These are phyloP conservation scores for Lipomyces spencermartinsiae DNA, from an alignment of 805 yeast species.

Conservation along the genomic window DNA sequence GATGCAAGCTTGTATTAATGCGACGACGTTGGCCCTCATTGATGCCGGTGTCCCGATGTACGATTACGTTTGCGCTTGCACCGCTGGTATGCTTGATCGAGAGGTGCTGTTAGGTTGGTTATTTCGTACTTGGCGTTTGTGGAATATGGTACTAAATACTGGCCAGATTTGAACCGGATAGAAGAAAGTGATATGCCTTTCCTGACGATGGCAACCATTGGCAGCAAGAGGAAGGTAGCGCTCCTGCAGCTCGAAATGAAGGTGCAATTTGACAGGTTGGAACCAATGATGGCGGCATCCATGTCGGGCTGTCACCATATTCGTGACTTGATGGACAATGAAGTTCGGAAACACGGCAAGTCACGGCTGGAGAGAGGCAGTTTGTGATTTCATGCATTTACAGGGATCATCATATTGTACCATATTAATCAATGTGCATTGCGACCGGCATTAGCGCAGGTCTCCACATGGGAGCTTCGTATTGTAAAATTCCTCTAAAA, in stretches of 20 bases:
- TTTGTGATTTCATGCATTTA: not conserved
- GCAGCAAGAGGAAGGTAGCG: conserved; percentile 79
- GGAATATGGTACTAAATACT: too few species aligned
- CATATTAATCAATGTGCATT: too few species aligned
- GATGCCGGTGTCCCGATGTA: conserved; percentile 96
- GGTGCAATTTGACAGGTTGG: conserved; percentile 81
- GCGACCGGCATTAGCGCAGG: not conserved
- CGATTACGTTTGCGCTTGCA: conserved; percentile 82
- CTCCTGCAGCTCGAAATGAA: conserved; percentile 79
- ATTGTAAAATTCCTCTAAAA: conserved; percentile 23
- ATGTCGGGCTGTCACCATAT: conserved; percentile 85
- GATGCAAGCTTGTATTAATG: conserved; percentile 77
- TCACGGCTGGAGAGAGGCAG: conserved; percentile 51
- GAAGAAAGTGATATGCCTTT: conserved; percentile 86
- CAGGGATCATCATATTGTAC: not conserved
- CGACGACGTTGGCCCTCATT: conserved; percentile 84
- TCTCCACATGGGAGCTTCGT: conserved; percentile 4
- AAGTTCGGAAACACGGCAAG: conserved; percentile 77
- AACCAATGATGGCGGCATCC: conserved; percentile 76
- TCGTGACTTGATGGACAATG: conserved; percentile 83
- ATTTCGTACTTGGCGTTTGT: not conserved
- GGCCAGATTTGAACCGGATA: conserved; percentile 69
- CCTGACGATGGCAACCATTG: conserved; percentile 83
- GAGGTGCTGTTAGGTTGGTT: conserved; percentile 63
- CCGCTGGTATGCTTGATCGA: conserved; percentile 79